Conservation (phyloP, 2,329 filamentous ascomycete genomes). For the Paraphoma chrysanthemicola region DNA sequence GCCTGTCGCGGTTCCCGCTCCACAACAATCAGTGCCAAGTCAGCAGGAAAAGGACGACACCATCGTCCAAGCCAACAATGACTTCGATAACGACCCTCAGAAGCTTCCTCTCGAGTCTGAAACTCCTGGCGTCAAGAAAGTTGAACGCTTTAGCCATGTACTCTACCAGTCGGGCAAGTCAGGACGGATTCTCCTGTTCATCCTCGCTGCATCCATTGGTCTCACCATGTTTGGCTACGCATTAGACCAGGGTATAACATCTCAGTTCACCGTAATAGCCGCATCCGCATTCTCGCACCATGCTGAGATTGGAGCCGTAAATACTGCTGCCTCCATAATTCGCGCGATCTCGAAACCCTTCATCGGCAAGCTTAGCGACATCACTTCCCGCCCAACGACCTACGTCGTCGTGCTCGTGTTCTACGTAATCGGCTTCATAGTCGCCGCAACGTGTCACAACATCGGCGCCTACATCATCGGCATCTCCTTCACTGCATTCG, state of each 20-base stretch:
- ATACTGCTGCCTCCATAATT: slow-evolving; percentile 26
- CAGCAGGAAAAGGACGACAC: not conserved
- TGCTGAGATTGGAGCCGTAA: slow-evolving; percentile 15
- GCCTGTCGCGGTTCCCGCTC: no score
- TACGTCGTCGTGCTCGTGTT: slow-evolving; percentile 49
- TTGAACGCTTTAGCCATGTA: slow-evolving; percentile 36
- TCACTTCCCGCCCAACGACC: slow-evolving; percentile 34
- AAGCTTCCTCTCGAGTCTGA: slow-evolving; percentile 6
- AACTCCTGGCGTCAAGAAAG: slow-evolving; percentile 21
- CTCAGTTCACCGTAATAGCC: slow-evolving; percentile 26
- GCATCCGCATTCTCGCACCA: slow-evolving; percentile 24
- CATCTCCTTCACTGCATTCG: slow-evolving; percentile 32
- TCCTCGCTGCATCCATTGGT: slow-evolving; percentile 26
- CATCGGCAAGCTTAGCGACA: slow-evolving; percentile 30
- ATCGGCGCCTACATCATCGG: slow-evolving; percentile 34
- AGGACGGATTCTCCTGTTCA: slow-evolving; percentile 22
- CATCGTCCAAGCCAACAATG: slow-evolving; percentile 1
- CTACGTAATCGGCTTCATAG: slow-evolving; percentile 29
- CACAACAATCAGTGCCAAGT: not conserved
- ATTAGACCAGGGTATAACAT: slow-evolving; percentile 26
- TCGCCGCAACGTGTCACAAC: slow-evolving; percentile 17
- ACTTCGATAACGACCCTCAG: slow-evolving; percentile 1
- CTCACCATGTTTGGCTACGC: slow-evolving; percentile 41
- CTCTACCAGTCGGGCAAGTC: slow-evolving; percentile 28
- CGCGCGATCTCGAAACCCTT: slow-evolving; percentile 29